A percentile compares a stretch with the other conserved stretches of the same genome.
Conservation (phyloP, 352 stramenopile species). For the Albugo candida region DNA sequence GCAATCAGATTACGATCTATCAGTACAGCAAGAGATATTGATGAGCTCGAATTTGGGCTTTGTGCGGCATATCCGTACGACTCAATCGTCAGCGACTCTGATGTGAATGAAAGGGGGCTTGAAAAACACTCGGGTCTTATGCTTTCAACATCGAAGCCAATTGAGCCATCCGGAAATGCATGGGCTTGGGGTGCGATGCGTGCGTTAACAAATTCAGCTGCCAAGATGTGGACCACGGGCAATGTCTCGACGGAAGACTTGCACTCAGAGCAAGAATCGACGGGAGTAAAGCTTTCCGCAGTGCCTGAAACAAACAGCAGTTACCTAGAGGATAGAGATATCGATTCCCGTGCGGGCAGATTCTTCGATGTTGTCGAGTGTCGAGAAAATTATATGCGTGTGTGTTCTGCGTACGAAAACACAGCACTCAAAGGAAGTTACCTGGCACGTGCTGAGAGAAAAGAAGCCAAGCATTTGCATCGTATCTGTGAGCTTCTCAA, state of each 20-base stretch:
- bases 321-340: conserved; percentile 16
- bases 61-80: neutral
- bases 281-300: conserved; percentile 3
- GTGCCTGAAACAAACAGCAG: neutral
- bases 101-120: too few species aligned
- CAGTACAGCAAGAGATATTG: too few species aligned
- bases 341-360: too few species aligned
- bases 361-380: conserved; percentile 13
- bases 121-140: too few species aligned
- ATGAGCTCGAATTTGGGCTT: too few species aligned
- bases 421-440: conserved; percentile 38
- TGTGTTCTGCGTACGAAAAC: conserved; percentile 35
- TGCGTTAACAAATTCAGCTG: conserved; percentile 44
- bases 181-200: conserved; percentile 37
- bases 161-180: too few species aligned
- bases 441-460: conserved; percentile 31
- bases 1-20: conserved; percentile 11
- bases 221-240: too few species aligned
- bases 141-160: too few species aligned
- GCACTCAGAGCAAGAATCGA: too few species aligned
- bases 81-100: too few species aligned
- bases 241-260: conserved; percentile 39
- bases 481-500: conserved; percentile 50
- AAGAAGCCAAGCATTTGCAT: conserved; percentile 46
- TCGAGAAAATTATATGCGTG: conserved; percentile 43